Base-by-base conservation (phyloP, 371 early-diverging fungal species). In the Syncephalis fuscata region DNA sequence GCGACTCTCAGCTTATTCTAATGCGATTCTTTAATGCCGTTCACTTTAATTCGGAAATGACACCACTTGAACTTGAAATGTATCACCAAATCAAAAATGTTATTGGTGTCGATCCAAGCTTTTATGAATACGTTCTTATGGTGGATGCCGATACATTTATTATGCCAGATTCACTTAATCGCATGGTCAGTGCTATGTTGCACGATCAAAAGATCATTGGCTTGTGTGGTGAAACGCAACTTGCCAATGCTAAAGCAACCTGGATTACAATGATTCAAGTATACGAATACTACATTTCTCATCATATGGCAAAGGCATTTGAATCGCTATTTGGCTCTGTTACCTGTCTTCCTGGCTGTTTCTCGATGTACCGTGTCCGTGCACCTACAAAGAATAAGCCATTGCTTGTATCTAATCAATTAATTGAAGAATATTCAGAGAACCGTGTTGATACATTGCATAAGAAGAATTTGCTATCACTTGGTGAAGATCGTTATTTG, bases 21-120 rank as follows among this genome's bases (percentile, higher is more conserved):
- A 98, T 99, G 99, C 75, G 85, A 46, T 99, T 98, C 74, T 81
- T 99, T 60, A 87, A 88, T 67, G 88, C 90, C 64, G 88, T 99
- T 9, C 92, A 96, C 62, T 93, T 89, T 66, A 84, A 91, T 55
- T 57, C 74, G 2, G 66, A 78, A 42, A 80, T 94, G 84, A 70
- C 80, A n/a, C 88, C 88, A 1, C 65, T 92, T 48, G 97, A 96
- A 52, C 67, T 85, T 19, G 94, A 91, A 48, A 70, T 94, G n/a
- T 92, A 83, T 64, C 81, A 82, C 54, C 89, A 88, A 63, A 80
- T 92, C 70, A 74, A 88, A 64, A 69, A 81, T 59, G 68, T 83
- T 40, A 85, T 91, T 62, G 88, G 88, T 38, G 86, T 88, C 24
- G 74, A 82, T 58, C 90, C 90, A 1, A 64, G 65, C 26, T 78